A percentile compares a stretch with the other conserved stretches of the same genome.
These are phyloP conservation scores for Paraphysoderma sedebokerense DNA, from an alignment of 371 early-diverging fungal species.

Conservation along the genomic window DNA sequence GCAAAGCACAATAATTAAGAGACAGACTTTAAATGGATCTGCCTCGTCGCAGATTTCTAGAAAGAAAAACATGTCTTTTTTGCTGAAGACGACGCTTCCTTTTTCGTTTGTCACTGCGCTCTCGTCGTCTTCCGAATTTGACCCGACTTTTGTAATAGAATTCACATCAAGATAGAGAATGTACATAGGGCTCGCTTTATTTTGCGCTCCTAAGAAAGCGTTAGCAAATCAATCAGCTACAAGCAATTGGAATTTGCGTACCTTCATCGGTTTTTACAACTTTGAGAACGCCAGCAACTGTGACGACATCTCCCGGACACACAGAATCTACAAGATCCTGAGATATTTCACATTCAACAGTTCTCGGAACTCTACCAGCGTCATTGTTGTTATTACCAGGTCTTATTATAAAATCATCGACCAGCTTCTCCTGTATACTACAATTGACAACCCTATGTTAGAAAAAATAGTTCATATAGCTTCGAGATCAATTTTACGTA, in stretches of 20 bases:
- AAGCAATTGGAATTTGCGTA: slow-evolving; percentile 6
- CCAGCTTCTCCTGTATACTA: slow-evolving; percentile 51
- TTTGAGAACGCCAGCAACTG: slow-evolving; percentile 49
- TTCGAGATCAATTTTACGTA: slow-evolving; percentile 2
- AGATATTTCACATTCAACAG: slow-evolving; percentile 41
- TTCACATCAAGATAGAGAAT: slow-evolving; percentile 43
- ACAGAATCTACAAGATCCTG: slow-evolving; percentile 47
- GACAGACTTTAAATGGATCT: slow-evolving; percentile 21
- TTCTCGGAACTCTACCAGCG: slow-evolving; percentile 55
- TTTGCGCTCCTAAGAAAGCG: slow-evolving; percentile 4
- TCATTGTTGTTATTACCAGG: slow-evolving; percentile 51
- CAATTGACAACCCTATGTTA: background rate
- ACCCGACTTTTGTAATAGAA: slow-evolving; percentile 34
- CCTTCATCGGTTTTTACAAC: slow-evolving; percentile 42
- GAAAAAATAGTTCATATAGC: background rate
- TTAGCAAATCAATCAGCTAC: background rate
- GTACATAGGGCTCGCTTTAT: slow-evolving; percentile 24
- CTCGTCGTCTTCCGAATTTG: slow-evolving; percentile 14
- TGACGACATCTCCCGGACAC: slow-evolving; percentile 60
- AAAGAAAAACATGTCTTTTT: slow-evolving; percentile 32
- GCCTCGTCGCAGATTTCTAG: slow-evolving; percentile 21
- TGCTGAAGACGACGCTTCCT: slow-evolving; percentile 25
- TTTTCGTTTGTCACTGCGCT: slow-evolving; percentile 17
- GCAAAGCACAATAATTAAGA: too few relatives aligned
- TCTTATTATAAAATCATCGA: too few relatives aligned